These are phyloP conservation scores for Coemansia sp. DNA, from an alignment of 192 early-diverging fungal species.

Conservation along the genomic window DNA sequence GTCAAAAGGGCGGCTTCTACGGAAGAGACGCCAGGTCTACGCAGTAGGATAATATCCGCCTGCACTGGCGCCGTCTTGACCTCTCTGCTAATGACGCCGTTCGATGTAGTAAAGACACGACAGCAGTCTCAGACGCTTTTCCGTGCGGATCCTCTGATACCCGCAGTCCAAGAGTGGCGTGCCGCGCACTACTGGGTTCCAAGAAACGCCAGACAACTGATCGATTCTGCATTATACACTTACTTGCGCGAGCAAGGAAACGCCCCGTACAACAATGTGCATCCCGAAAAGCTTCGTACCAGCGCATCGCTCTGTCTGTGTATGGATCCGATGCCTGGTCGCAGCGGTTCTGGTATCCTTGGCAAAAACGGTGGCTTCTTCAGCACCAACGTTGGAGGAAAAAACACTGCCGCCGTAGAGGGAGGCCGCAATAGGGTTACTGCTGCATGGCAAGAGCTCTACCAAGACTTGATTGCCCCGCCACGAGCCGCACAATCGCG, in stretches of 20 bases:
- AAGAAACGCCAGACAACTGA: constrained; percentile 22
- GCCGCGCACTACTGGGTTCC: constrained; percentile 22
- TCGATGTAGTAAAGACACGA: constrained; percentile 36
- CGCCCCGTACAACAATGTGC: not conserved
- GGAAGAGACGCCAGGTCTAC: constrained; percentile 22
- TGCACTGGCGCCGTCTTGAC: constrained; percentile 80
- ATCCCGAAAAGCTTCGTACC: constrained; percentile 8
- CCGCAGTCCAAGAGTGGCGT: constrained; percentile 31
- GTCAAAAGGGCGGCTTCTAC: constrained; percentile 5
- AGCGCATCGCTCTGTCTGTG: constrained; percentile 29
- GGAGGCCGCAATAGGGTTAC: constrained; percentile 7
- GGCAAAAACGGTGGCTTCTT: constrained; percentile 17
- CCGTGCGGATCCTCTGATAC: constrained; percentile 29
- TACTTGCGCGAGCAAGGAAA: constrained; percentile 8
- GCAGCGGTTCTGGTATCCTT: constrained; percentile 1
- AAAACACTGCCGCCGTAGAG: not conserved
- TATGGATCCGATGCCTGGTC: constrained; percentile 2
- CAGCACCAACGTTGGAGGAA: not conserved
- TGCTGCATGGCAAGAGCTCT: constrained; percentile 16
- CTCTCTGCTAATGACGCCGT: constrained; percentile 59
- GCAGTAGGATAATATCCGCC: constrained; percentile 73
- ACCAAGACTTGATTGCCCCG: constrained; percentile 23
- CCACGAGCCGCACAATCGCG: constrained; percentile 20
- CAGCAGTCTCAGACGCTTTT: constrained; percentile 38
- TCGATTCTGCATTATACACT: constrained; percentile 20